Percentiles rank a stretch among this genome's conserved stretches.
These are phyloP conservation scores for Termitomyces bulborhizus DNA, from an alignment of 768 basidiomycete species.

Conservation along the genomic window DNA sequence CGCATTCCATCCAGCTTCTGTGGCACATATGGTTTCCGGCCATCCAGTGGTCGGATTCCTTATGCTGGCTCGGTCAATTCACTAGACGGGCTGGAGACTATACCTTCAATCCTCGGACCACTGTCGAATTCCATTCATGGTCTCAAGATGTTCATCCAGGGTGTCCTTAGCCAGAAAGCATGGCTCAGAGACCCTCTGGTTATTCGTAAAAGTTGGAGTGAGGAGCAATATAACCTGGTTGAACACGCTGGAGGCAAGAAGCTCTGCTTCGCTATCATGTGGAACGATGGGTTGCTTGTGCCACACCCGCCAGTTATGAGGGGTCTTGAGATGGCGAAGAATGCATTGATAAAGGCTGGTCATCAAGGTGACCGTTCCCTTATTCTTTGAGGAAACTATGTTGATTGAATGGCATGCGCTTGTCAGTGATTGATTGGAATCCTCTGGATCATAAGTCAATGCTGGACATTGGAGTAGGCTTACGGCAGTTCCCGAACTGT, in stretches of 20 bases:
- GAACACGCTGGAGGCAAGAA: constrained; percentile 50
- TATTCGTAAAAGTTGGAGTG: constrained; percentile 53
- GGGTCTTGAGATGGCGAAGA: constrained; percentile 49
- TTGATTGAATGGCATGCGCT: background rate
- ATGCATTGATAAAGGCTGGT: constrained; percentile 53
- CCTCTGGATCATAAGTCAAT: constrained; percentile 49
- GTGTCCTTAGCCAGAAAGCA: constrained; percentile 51
- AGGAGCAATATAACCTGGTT: constrained; percentile 49
- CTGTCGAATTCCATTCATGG: constrained; percentile 51
- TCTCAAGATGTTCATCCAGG: constrained; percentile 62
- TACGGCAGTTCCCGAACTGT: background rate
- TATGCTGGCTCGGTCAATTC: constrained; percentile 63
- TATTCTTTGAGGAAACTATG: background rate
- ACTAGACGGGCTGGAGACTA: constrained; percentile 64
- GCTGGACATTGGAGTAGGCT: constrained; percentile 31
- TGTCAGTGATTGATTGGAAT: constrained; percentile 66
- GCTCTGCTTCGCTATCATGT: constrained; percentile 56
- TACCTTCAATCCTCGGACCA: constrained; percentile 72
- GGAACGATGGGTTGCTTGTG: constrained; percentile 54
- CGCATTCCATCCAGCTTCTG: constrained; percentile 66
- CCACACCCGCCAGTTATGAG: constrained; percentile 64
- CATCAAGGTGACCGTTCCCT: constrained; percentile 45
- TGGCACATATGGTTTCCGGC: constrained; percentile 67
- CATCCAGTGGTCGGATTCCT: constrained; percentile 65
- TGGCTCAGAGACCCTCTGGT: constrained; percentile 64